A percentile compares a stretch with the other conserved stretches of the same genome.
Evolutionary conservation across 129 eudicot species (phyloP).

Genomic region (Cynara cardunculus): DNA sequence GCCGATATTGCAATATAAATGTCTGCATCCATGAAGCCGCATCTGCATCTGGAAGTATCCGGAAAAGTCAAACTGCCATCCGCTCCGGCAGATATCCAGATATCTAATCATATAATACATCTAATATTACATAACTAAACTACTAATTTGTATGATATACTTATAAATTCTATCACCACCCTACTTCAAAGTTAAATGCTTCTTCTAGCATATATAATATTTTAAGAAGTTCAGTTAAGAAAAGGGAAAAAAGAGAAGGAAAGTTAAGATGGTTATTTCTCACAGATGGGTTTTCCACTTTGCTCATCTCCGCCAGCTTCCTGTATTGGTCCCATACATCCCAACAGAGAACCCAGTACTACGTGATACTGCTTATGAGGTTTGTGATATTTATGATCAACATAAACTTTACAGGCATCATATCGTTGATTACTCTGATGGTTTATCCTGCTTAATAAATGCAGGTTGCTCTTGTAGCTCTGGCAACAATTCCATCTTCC

Average conservation of each 20-base stretch:
- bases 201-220: neutral
- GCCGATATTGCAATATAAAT: neutral
- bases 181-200: neutral
- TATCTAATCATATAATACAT: neutral
- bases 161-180: neutral
- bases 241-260: neutral
- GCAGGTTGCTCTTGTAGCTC: conserved; percentile 94
- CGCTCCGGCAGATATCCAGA: neutral
- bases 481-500: conserved; percentile 84
- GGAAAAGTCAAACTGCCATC: neutral
- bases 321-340: conserved; percentile 85
- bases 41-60: neutral
- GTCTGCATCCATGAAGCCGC: neutral
- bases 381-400: conserved; percentile 12
- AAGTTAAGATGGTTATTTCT: conserved; percentile 19
- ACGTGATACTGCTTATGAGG: conserved; percentile 99
- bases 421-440: neutral
- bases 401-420: conserved; percentile 7
- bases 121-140: neutral
- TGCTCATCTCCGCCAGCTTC: conserved; percentile 99
- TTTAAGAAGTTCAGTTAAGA: conserved; percentile 2
- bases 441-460: neutral
- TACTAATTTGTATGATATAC: neutral
- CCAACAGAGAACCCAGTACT: conserved; percentile 92
- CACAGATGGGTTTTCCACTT: conserved; percentile 97